These are phyloP conservation scores for Arthroderma sp. DNA, from an alignment of 2,329 filamentous ascomycete genomes.

Conservation along the genomic window DNA sequence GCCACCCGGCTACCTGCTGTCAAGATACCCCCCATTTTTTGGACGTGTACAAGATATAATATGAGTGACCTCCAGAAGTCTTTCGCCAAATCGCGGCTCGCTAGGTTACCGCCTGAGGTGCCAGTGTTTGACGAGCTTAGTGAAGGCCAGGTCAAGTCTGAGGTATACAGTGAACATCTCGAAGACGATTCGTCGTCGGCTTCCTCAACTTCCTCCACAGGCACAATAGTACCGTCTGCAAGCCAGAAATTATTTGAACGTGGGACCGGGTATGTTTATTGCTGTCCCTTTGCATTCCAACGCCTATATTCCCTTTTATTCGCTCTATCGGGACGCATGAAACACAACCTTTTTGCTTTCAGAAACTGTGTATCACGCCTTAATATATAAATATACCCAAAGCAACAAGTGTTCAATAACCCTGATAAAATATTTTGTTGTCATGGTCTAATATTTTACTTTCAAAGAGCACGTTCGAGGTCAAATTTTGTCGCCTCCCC, in stretches of 20 bases:
- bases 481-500: constrained; percentile 46
- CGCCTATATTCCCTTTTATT: neutral
- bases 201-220: constrained; percentile 83
- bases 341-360: too few species aligned
- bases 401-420: neutral
- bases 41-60: neutral
- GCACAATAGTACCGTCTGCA: constrained; percentile 73
- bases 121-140: constrained; percentile 33
- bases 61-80: constrained; percentile 76
- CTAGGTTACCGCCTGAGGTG: constrained; percentile 47
- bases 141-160: constrained; percentile 21
- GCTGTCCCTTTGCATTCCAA: constrained; percentile 2
- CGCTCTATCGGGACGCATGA: neutral
- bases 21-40: neutral
- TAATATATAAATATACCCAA: neutral
- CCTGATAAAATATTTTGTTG: neutral
- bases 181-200: constrained; percentile 59
- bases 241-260: constrained; percentile 62
- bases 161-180: constrained; percentile 17
- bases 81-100: constrained; percentile 65
- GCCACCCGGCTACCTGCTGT: neutral
- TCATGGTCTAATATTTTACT: neutral
- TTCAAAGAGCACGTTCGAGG: neutral
- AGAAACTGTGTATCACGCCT: too few species aligned
- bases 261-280: constrained; percentile 48